Base-by-base conservation (phyloP, 208 protist species). In the Acanthamoeba culbertsoni region DNA sequence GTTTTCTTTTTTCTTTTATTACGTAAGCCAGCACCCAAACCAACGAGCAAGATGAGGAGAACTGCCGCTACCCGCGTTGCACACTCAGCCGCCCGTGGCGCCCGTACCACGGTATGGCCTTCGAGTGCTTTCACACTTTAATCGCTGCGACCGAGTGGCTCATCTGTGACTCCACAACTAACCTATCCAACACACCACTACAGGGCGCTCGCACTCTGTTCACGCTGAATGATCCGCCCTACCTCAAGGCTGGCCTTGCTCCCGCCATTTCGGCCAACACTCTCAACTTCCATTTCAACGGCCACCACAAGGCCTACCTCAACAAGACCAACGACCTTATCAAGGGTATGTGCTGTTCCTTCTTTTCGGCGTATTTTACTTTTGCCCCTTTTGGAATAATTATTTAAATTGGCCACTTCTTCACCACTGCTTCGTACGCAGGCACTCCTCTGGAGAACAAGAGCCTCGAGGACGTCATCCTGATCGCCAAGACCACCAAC, bases 261-360 rank as follows among this genome's bases (percentile, higher is more conserved):
- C 42, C 53, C 35, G 86, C 86, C 31, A 92, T 92, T 59, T 92
- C 86, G 42, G 62, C 92, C 73, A 94, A 93, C 18, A 65, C 48
- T 18, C 77, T 95, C 8, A 57, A 95, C 68, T 95, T 92, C 48
- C 93, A 95, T 89, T 93, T 92, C 93, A 92, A 92, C 57, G 77
- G 77, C 14, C 93, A 95, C 93, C 93, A 95, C 89, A 86, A 95
- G 93, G 89, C 93, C 43, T 95, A 95, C 93, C 45, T 95, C 48
- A 95, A 73, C 62, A 95, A 95, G 65, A 73, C 84, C 33, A 95
- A 95, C 57, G 73, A 95, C 37, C 88, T 93, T 26, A 23, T 95
- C 33, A 65, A 91, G 55, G 90, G 90, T 62, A 89, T 55, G 63
- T 6, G 3, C 48, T 26, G 1, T 33, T 65, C 59, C 42, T 26